Evolutionary conservation across 208 protist genomes (phyloP), one percentile per base, ranked within the genome.

Genomic region (Acanthamoeba quina): DNA sequence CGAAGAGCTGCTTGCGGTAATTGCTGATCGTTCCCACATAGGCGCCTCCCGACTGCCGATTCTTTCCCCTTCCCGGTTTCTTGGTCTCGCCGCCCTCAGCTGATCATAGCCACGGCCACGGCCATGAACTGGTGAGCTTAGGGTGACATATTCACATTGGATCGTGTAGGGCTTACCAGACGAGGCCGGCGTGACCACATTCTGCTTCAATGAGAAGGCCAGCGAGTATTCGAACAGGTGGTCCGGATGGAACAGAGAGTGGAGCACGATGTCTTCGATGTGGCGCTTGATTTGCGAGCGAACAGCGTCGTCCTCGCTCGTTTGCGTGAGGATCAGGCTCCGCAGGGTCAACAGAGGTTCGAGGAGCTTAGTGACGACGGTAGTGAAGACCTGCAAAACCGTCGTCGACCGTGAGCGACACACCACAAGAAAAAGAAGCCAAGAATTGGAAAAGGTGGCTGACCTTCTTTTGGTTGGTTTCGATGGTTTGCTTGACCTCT

Each of bases 1-100:
- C 85, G n/a, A 91, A 91, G 24, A 91, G 85, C 41, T 76, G 85
- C 58, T 91, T 91, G 41, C 64, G 85, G n/a, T 91, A 91, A 31
- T 91, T 91, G 60, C 34, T 68, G 56, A 91, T 91, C 17, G 41
- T 37, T 26, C 85, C 85, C 26, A 49, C 56, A 72, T 91, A 91
- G n/a, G 58, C 41, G 49, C 47, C 76, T 41, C 26, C 64, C 4
- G 29, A 29, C 58, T 88, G 80, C 15, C 62, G 64, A 31, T 37
- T 52, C 44, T 91, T 91, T 19, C 60, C 60, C 0, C 58, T 7
- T 5, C 64, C 64, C 5, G 34, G 5, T 58, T 91, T 91, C 56
- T 49, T 72, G 37, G 7, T 31, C n/a, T 31, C 52, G 17, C 85
- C 85, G 24, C 41, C 34, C 47, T 91, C 85, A 34, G 41, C 64